phyloP scores from a whole-genome alignment of 495 filamentous ascomycete species.

The Cetradonia linearis region DNA sequence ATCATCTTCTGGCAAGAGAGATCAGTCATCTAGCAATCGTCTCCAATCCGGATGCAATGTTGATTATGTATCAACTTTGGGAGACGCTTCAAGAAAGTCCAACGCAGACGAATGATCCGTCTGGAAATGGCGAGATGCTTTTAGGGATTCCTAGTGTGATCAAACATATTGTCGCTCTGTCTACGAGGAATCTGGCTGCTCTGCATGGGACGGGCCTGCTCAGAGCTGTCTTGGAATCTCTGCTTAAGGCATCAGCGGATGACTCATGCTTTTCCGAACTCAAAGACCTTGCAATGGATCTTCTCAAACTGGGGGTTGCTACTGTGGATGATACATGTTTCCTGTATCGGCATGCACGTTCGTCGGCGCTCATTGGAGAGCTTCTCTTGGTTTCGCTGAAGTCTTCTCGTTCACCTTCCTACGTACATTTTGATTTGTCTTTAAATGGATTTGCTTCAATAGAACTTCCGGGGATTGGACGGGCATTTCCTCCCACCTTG shows the following conservation, averaged over 20 bases:
- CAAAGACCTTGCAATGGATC: conserved; percentile 44
- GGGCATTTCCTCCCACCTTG: conserved; percentile 66
- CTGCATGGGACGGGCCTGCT: conserved; percentile 71
- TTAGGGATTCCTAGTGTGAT: conserved; percentile 19
- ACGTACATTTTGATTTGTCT: conserved; percentile 90
- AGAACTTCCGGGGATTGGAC: conserved; percentile 72
- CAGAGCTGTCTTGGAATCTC: conserved; percentile 55
- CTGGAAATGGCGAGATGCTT: background rate
- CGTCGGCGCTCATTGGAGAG: conserved; percentile 50
- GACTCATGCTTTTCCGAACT: conserved; percentile 47
- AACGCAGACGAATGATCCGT: conserved; percentile 23
- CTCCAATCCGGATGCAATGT: conserved; percentile 22
- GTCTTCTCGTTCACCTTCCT: conserved; percentile 62
- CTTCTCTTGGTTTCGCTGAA: conserved; percentile 68
- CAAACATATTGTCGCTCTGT: conserved; percentile 41
- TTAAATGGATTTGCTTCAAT: conserved; percentile 78
- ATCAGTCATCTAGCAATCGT: conserved; percentile 12
- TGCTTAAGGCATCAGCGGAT: conserved; percentile 47
- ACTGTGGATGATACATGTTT: conserved; percentile 68
- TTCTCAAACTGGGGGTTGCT: conserved; percentile 62
- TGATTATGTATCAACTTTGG: conserved; percentile 23
- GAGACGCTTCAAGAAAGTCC: conserved; percentile 26
- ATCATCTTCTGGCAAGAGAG: conserved; percentile 28
- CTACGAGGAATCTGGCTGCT: conserved; percentile 63
- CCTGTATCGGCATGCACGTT: conserved; percentile 56